Percentiles rank a stretch among this genome's conserved stretches.
Evolutionary conservation across 805 yeast species (phyloP).

Genomic region (Hermanozyma aechmeae): DNA sequence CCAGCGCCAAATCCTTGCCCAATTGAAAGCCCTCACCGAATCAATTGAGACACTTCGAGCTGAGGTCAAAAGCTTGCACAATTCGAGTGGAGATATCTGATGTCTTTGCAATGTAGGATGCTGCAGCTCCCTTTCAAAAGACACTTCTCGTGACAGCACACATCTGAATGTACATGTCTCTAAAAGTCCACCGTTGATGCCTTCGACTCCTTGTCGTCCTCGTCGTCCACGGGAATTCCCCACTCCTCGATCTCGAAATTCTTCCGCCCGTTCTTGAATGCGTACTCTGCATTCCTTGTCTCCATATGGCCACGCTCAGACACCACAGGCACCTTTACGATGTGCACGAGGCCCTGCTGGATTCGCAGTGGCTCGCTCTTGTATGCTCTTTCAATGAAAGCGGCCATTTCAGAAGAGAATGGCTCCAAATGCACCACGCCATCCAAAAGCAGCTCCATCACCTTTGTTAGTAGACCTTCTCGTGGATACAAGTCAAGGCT

Average conservation of each 20-base stretch:
- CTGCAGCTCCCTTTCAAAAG: neutral
- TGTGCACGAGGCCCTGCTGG: conserved; percentile 79
- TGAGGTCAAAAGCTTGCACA: conserved; percentile 1
- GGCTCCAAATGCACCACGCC: conserved; percentile 71
- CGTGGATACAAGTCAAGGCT: conserved; percentile 63
- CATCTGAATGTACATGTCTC: neutral
- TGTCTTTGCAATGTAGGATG: neutral
- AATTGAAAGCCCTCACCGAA: neutral
- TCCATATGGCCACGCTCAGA: conserved; percentile 78
- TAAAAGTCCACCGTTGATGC: conserved; percentile 25
- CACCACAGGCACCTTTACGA: conserved; percentile 61
- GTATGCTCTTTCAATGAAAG: conserved; percentile 58
- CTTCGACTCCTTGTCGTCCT: conserved; percentile 29
- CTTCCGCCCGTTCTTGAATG: conserved; percentile 77
- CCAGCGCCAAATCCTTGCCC: conserved; percentile 1
- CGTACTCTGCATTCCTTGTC: conserved; percentile 63
- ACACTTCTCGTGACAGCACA: neutral
- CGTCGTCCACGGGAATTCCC: conserved; percentile 96
- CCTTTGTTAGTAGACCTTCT: conserved; percentile 32
- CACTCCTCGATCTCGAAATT: conserved; percentile 84
- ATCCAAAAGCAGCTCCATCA: conserved; percentile 53
- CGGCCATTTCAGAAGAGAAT: conserved; percentile 64
- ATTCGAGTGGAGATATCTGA: neutral
- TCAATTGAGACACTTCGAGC: neutral
- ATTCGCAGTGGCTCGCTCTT: conserved; percentile 64